A percentile compares a stretch with the other conserved stretches of the same genome.
These are phyloP conservation scores for Herpetospermum pedunculosum DNA, from an alignment of 306 rosid genomes.

Conservation along the genomic window DNA sequence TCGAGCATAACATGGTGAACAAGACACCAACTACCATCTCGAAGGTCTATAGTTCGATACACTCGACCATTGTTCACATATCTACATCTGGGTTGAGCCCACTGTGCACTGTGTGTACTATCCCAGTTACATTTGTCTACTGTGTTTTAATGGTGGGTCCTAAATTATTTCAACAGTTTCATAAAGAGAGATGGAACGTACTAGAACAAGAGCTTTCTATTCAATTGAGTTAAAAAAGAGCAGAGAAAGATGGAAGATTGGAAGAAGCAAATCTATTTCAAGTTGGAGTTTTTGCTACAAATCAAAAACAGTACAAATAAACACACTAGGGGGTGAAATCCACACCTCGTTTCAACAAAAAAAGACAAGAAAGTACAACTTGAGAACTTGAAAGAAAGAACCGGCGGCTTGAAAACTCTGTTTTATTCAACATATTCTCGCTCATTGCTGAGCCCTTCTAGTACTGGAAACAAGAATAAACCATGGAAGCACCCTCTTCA, in stretches of 20 bases:
- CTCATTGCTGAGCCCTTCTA: constrained; percentile 1
- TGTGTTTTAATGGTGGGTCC: neutral
- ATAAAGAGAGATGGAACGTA: neutral
- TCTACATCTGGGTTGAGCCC: neutral
- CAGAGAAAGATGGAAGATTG: neutral
- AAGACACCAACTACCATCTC: too few relatives aligned
- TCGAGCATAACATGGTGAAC: too few relatives aligned
- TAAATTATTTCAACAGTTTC: neutral
- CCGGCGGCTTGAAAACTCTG: constrained; percentile 4
- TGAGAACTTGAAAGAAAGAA: neutral
- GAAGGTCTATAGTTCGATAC: too few relatives aligned
- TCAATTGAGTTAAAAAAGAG: neutral
- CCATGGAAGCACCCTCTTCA: neutral
- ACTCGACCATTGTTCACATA: too few relatives aligned
- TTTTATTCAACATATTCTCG: neutral
- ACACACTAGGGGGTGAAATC: neutral
- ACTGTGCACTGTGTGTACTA: neutral
- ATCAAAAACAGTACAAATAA: neutral
- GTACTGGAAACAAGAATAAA: constrained; percentile 1
- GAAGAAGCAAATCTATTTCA: neutral
- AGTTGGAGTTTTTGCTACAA: neutral
- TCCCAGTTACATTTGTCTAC: too few relatives aligned
- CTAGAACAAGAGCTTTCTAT: neutral
- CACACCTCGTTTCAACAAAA: neutral
- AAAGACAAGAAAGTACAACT: neutral